A percentile compares a stretch with the other conserved stretches of the same genome.
These are phyloP conservation scores for Colletotrichum cordylinicola DNA, from an alignment of 2,329 filamentous ascomycete genomes.

Conservation along the genomic window DNA sequence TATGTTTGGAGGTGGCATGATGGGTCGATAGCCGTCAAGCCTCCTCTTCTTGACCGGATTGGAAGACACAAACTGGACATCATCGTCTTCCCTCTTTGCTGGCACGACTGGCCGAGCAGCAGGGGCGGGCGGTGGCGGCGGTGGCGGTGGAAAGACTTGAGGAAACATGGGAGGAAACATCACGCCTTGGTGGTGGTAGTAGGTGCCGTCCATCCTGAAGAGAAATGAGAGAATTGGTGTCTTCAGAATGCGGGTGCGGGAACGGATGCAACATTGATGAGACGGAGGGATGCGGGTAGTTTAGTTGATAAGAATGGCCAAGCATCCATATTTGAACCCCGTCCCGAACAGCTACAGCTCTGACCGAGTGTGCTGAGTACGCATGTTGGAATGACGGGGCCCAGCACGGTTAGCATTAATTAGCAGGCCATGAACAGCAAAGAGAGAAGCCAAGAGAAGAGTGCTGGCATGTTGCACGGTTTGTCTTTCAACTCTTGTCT, in stretches of 20 bases:
- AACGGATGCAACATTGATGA: slow-evolving; percentile 14
- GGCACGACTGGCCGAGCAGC: background rate
- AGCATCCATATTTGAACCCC: slow-evolving; percentile 20
- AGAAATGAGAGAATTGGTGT: background rate
- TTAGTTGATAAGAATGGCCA: slow-evolving; percentile 6
- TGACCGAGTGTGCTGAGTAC: background rate
- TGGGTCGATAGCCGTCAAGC: background rate
- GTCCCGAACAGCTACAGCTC: background rate
- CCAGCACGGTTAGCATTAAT: background rate
- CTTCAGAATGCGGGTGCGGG: slow-evolving; percentile 3
- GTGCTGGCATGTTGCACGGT: slow-evolving; percentile 12
- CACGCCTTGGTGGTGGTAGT: slow-evolving; percentile 9
- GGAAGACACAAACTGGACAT: slow-evolving; percentile 50
- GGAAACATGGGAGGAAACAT: slow-evolving; percentile 17
- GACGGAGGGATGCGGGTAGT: background rate
- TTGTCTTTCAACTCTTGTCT: slow-evolving; percentile 15
- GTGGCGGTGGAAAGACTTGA: background rate
- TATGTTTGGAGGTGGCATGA: background rate
- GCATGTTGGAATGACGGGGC: slow-evolving; percentile 15
- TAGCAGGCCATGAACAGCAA: slow-evolving; percentile 12
- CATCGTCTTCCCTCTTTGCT: slow-evolving; percentile 41
- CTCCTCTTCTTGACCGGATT: slow-evolving; percentile 45
- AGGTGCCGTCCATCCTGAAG: background rate
- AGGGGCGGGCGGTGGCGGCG: background rate
- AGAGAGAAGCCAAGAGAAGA: slow-evolving; percentile 17